phyloP scores from a whole-genome alignment of 371 early-diverging fungal genomes.

The Apophysomyces ossiformis region DNA sequence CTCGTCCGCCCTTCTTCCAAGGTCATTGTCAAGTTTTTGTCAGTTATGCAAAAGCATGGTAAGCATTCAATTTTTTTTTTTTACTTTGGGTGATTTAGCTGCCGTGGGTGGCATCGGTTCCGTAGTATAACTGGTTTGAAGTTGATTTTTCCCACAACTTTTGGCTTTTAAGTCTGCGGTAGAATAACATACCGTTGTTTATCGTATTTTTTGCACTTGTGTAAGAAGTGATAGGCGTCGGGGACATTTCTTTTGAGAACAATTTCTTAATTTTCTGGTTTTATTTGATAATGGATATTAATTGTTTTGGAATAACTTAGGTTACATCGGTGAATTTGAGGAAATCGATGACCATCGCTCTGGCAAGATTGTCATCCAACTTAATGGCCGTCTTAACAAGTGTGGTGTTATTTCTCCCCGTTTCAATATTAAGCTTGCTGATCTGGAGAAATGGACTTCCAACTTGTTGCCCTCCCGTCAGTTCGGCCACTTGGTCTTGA shows the following conservation, averaged over 20 bases:
- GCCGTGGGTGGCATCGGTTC: background rate
- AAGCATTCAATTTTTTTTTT: slow-evolving; percentile 47
- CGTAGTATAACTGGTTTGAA: slow-evolving; percentile 74
- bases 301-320: slow-evolving; percentile 39
- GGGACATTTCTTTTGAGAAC: background rate
- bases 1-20: slow-evolving; percentile 94
- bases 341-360: slow-evolving; percentile 98
- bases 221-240: background rate
- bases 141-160: slow-evolving; percentile 45
- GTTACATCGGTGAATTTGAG: slow-evolving; percentile 99
- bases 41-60: slow-evolving; percentile 98
- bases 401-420: slow-evolving; percentile 99
- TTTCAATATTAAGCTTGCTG: slow-evolving; percentile 95
- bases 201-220: background rate
- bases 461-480: slow-evolving; percentile 99
- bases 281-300: background rate
- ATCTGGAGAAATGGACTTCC: slow-evolving; percentile 98
- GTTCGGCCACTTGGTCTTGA: slow-evolving; percentile 97
- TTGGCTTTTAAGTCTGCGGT: slow-evolving; percentile 78
- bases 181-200: slow-evolving; percentile 50
- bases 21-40: slow-evolving; percentile 96
- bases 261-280: background rate
- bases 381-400: slow-evolving; percentile 99
- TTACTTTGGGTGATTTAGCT: slow-evolving; percentile 14
- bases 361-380: slow-evolving; percentile 99